phyloP scores from a whole-genome alignment of 108 stramenopile species.

The Fistulifera solaris region DNA sequence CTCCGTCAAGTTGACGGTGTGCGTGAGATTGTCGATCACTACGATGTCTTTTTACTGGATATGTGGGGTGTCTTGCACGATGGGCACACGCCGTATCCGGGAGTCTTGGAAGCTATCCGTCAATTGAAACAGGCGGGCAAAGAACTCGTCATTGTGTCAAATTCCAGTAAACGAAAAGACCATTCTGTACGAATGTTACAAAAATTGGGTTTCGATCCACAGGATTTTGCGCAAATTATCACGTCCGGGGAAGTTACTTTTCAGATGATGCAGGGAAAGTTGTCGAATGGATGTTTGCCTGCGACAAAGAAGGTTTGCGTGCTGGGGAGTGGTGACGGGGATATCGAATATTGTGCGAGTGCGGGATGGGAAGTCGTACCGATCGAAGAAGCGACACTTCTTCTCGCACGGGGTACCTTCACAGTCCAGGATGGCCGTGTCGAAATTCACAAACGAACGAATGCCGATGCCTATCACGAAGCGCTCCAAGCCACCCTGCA shows the following conservation, averaged over 20 bases:
- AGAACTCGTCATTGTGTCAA: conserved; percentile 75
- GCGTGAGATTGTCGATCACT: conserved; percentile 36
- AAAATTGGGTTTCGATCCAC: conserved; percentile 53
- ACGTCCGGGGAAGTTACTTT: conserved; percentile 72
- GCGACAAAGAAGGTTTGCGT: conserved; percentile 4
- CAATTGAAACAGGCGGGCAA: conserved; percentile 47
- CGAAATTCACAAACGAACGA: conserved; percentile 28
- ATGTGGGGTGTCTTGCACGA: conserved; percentile 95
- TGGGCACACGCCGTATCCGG: conserved; percentile 67
- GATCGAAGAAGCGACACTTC: conserved; percentile 79
- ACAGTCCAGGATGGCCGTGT: conserved; percentile 39
- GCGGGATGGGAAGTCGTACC: conserved; percentile 64
- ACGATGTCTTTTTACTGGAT: conserved; percentile 82
- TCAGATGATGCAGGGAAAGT: conserved; percentile 24
- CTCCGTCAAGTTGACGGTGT: conserved; percentile 2
- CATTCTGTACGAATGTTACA: conserved; percentile 39
- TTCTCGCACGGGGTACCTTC: conserved; percentile 82
- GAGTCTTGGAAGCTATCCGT: conserved; percentile 60
- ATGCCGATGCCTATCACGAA: conserved; percentile 40
- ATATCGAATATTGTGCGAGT: conserved; percentile 67
- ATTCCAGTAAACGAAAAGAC: conserved; percentile 70
- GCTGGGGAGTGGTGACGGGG: conserved; percentile 82
- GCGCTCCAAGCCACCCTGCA: conserved; percentile 37
- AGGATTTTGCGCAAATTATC: conserved; percentile 51
- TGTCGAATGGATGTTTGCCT: conserved; percentile 1